Base-by-base conservation (phyloP, 768 basidiomycete genomes). In the Boletus coccyginus region DNA sequence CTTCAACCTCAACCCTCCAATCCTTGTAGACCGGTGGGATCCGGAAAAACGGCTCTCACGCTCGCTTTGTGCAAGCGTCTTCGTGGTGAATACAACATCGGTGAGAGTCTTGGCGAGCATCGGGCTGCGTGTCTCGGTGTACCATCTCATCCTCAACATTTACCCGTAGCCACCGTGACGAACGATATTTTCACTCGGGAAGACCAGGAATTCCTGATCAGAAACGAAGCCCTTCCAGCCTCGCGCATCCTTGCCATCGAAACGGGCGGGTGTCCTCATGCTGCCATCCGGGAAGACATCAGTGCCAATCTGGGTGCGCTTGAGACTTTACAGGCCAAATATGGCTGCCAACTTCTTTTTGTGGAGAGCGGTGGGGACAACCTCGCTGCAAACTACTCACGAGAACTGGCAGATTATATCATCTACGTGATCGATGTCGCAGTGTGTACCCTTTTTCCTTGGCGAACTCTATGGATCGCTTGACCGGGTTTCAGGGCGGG, bases 171-270 rank as follows among this genome's bases (percentile, higher is more conserved):
- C 35, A 94, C 93, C 3, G 93, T 96, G 14, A 99, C 96, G n/a
- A 99, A 99, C 73, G 96, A 99, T 73, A 99, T 99, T 70, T 99
- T 99, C 74, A 99, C 96, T 36, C 82, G 90, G 21, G 96, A 98
- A 71, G 96, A 98, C 67, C 94, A 97, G 70, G 96, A 98, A 66
- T 99, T 99, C 73, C 77, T 99, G 38, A 96, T 99, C 67, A 87
- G 83, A 66, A 92, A 98, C 74, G 82, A 88, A 55, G 96, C 96
- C 0, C 83, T 99, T 7, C 88, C 92, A 0, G 71, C 85, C 5
- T 80, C 81, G 27, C 91, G 93, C 33, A 98, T 99, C 63, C 83
- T 92, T 19, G 95, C 96, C 1, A 98, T 99, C 58, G 97, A 99
- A 75, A 99, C 96, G 0, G 95, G 94, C 17, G 96, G 97, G 2